Percentiles rank a stretch among this genome's conserved stretches.
Evolutionary conservation across 495 filamentous ascomycete genomes (phyloP).

Genomic region (Beverwykella pulmonaria): DNA sequence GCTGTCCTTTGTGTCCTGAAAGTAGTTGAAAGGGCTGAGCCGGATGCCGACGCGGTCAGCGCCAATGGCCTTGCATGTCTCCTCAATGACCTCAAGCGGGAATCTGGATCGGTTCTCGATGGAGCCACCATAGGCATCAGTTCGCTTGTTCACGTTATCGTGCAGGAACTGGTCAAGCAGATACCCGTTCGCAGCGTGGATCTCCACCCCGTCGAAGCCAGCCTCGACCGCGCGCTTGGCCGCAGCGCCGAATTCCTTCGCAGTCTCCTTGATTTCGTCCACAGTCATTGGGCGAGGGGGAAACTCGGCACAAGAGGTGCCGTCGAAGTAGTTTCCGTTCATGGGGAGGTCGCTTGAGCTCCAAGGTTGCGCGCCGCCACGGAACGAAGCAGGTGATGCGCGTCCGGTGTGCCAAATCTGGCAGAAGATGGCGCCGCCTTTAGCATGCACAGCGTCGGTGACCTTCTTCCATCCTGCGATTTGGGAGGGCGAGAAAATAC

Average conservation of each 20-base stretch:
- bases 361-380: constrained; percentile 27
- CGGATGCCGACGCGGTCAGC: constrained; percentile 49
- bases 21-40: constrained; percentile 50
- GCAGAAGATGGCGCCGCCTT: constrained; percentile 35
- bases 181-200: constrained; percentile 60
- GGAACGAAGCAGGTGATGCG: constrained; percentile 29
- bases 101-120: constrained; percentile 56
- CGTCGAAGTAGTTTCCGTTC: constrained; percentile 33
- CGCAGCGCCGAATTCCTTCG: constrained; percentile 34
- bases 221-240: constrained; percentile 36
- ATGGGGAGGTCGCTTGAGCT: constrained; percentile 39
- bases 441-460: constrained; percentile 38
- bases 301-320: constrained; percentile 26
- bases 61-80: constrained; percentile 45
- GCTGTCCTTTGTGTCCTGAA: constrained; percentile 38
- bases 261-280: constrained; percentile 35
- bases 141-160: constrained; percentile 55
- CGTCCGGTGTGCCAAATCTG: constrained; percentile 40
- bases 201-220: constrained; percentile 36
- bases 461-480: constrained; percentile 38
- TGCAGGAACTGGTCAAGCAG: constrained; percentile 60
- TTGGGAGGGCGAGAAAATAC: constrained; percentile 34
- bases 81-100: constrained; percentile 51
- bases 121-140: constrained; percentile 56
- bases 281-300: constrained; percentile 35